These are phyloP conservation scores for Collybiopsis confluens DNA, from an alignment of 768 basidiomycete species.

Conservation along the genomic window DNA sequence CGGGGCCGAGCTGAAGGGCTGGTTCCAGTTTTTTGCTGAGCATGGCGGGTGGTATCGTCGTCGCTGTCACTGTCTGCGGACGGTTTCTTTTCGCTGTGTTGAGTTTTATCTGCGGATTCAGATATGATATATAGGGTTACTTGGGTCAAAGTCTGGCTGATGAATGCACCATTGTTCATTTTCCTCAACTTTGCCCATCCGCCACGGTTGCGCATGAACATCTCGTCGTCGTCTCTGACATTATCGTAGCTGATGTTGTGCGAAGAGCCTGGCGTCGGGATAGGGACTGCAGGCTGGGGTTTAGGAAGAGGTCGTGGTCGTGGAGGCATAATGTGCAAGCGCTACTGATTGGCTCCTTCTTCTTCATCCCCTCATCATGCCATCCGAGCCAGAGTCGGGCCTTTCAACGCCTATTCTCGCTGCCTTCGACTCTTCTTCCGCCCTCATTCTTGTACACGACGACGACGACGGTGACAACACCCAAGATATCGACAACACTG, in stretches of 20 bases:
- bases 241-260: conserved; percentile 18
- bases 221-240: conserved; percentile 57
- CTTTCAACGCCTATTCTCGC: conserved; percentile 20
- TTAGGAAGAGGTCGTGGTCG: conserved; percentile 23
- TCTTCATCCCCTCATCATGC: neutral
- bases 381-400: conserved; percentile 10
- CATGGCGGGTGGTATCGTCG: conserved; percentile 20
- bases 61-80: conserved; percentile 24
- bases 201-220: conserved; percentile 65
- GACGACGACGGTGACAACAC: conserved; percentile 35
- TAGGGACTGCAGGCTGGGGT: conserved; percentile 11
- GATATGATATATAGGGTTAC: neutral
- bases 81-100: conserved; percentile 11
- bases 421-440: conserved; percentile 40
- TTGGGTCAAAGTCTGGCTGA: neutral
- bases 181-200: conserved; percentile 60
- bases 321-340: conserved; percentile 37
- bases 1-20: conserved; percentile 18
- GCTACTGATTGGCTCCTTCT: neutral
- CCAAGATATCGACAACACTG: neutral
- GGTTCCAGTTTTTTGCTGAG: conserved; percentile 36
- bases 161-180: conserved; percentile 47
- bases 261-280: conserved; percentile 16
- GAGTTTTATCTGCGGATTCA: no score
- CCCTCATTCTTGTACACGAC: conserved; percentile 62